These are phyloP conservation scores for Cyamopsis tetragonoloba DNA, from an alignment of 306 rosid genomes.

Conservation along the genomic window DNA sequence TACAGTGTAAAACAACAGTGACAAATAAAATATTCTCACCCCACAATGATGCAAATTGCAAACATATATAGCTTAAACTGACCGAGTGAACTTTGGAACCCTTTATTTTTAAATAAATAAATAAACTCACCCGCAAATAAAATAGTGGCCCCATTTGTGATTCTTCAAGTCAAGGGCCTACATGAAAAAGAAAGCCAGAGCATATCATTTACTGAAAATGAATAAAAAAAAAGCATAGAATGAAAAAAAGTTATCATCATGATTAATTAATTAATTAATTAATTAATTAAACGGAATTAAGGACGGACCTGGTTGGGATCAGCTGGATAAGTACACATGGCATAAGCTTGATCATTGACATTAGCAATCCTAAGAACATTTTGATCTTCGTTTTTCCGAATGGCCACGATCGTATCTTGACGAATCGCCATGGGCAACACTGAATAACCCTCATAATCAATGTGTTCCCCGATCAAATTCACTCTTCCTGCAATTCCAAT, in stretches of 20 bases:
- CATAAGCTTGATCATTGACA: constrained; percentile 42
- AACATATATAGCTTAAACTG: not conserved
- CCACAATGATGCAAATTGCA: too few species aligned
- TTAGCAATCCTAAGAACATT: constrained; percentile 57
- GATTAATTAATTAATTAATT: not conserved
- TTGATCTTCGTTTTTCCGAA: constrained; percentile 38
- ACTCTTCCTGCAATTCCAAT: constrained; percentile 51
- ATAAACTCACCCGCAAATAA: constrained; percentile 64
- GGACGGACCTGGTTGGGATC: constrained; percentile 56
- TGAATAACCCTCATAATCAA: constrained; percentile 77
- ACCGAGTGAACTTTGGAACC: too few species aligned
- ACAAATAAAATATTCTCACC: not conserved
- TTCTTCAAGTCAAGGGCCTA: constrained; percentile 68
- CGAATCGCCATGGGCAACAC: constrained; percentile 85
- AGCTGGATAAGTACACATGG: constrained; percentile 60
- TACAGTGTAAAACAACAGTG: not conserved
- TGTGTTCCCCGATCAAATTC: constrained; percentile 82
- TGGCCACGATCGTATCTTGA: constrained; percentile 64
- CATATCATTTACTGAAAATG: not conserved
- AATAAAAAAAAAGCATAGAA: not conserved
- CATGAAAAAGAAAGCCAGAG: not conserved
- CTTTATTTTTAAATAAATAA: not conserved
- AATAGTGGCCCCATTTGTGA: constrained; percentile 84
- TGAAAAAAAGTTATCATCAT: not conserved
- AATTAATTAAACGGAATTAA: not conserved